phyloP scores from a whole-genome alignment of 352 stramenopile species.

The Aphanomyces invadans region DNA sequence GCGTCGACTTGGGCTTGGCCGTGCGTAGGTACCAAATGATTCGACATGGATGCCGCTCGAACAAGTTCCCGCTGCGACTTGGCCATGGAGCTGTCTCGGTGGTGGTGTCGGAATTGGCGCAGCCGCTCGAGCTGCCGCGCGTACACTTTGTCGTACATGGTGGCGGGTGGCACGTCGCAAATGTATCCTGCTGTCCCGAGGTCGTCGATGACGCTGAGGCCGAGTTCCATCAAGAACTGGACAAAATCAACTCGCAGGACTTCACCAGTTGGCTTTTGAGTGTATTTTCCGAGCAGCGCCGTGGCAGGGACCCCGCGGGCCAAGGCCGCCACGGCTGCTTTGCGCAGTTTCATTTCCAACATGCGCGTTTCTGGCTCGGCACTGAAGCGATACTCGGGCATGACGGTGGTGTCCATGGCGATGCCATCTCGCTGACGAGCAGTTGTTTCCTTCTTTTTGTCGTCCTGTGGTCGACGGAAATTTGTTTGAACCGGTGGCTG shows the following conservation, averaged over 20 bases:
- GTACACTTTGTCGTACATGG: conserved; percentile 71
- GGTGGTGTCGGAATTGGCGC: conserved; percentile 54
- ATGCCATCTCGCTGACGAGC: too few relatives aligned
- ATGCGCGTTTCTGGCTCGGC: conserved; percentile 67
- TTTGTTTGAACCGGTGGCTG: conserved; percentile 3
- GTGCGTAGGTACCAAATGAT: neutral
- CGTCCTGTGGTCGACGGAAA: too few relatives aligned
- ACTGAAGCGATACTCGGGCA: conserved; percentile 68
- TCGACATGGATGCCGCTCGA: conserved; percentile 27
- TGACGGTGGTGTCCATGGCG: conserved; percentile 4
- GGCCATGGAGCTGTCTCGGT: conserved; percentile 37
- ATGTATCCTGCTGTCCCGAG: conserved; percentile 4
- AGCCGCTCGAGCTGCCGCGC: conserved; percentile 71
- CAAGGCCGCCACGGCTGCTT: conserved; percentile 59
- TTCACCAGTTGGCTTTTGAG: conserved; percentile 41
- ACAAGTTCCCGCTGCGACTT: conserved; percentile 54
- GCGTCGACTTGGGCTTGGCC: conserved; percentile 3
- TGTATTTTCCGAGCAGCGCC: conserved; percentile 54
- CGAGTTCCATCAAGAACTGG: conserved; percentile 90
- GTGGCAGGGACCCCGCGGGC: conserved; percentile 61
- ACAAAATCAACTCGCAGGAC: conserved; percentile 85
- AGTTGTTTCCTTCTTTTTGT: too few relatives aligned
- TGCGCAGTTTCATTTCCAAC: conserved; percentile 80
- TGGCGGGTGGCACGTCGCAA: conserved; percentile 16
- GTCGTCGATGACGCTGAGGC: conserved; percentile 73